A percentile compares a stretch with the other conserved stretches of the same genome.
Evolutionary conservation across 192 early-diverging fungal genomes (phyloP).

Genomic region (Podila horticola): DNA sequence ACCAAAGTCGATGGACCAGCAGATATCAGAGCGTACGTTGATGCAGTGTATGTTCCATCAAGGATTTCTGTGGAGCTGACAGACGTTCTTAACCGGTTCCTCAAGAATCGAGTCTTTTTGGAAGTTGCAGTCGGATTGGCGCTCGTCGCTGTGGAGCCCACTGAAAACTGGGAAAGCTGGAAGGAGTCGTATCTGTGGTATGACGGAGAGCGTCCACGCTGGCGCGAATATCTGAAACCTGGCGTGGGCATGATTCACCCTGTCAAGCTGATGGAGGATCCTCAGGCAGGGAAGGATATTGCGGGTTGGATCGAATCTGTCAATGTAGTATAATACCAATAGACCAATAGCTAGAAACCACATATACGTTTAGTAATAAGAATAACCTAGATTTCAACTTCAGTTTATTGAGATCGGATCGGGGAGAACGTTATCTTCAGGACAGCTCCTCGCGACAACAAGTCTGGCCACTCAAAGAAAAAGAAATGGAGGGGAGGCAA

Average conservation of each 20-base stretch:
- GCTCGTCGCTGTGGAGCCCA: conserved; percentile 4
- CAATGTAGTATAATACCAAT: not conserved
- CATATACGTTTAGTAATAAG: too few relatives aligned
- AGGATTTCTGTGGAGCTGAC: conserved; percentile 3
- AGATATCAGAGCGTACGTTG: not conserved
- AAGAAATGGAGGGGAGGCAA: too few relatives aligned
- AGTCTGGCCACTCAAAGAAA: too few relatives aligned
- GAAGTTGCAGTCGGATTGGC: not conserved
- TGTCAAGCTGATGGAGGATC: not conserved
- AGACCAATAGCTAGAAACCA: too few relatives aligned
- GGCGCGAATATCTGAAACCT: not conserved
- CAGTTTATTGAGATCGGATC: too few relatives aligned
- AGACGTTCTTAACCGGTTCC: conserved; percentile 4
- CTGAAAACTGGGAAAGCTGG: not conserved
- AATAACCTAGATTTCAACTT: too few relatives aligned
- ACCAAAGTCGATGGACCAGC: conserved; percentile 4
- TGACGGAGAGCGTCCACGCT: not conserved
- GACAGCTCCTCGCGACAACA: too few relatives aligned
- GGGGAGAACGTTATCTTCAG: too few relatives aligned
- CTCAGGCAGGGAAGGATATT: not conserved
- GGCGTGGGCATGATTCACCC: not conserved
- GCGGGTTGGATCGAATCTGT: not conserved
- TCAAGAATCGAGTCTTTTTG: not conserved
- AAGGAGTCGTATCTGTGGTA: not conserved
- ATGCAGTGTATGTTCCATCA: conserved; percentile 2